Base-by-base conservation (phyloP, 495 filamentous ascomycete species). In the Arthonia radiata region DNA sequence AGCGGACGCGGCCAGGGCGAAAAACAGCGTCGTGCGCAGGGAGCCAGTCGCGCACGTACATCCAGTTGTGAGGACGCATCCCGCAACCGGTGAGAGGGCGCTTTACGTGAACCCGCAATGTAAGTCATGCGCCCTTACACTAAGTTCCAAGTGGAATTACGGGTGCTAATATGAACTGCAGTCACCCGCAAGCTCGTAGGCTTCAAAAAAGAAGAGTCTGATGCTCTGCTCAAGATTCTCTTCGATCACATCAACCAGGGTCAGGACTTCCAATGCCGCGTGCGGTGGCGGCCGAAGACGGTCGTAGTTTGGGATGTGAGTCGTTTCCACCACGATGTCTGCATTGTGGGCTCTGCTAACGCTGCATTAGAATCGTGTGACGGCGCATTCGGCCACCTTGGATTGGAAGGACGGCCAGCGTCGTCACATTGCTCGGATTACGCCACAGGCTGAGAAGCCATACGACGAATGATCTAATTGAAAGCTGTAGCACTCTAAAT, bases 101-200 rank as follows among this genome's bases (percentile, higher is more conserved):
- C 53, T 86, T 4, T 86, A 75, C 40, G 53, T 77, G 39, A 80
- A 80, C 41, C 71, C 71, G 3, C n/a, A n/a, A n/a, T n/a, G n/a
- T n/a, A n/a, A n/a, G n/a, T n/a, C n/a, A n/a, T n/a, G n/a, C n/a
- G n/a, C n/a, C n/a, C n/a, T n/a, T n/a, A n/a, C n/a, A n/a, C n/a
- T n/a, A n/a, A n/a, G n/a, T n/a, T n/a, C n/a, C n/a, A n/a, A n/a
- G n/a, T n/a, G n/a, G n/a, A n/a, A n/a, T n/a, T n/a, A n/a, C n/a
- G n/a, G n/a, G n/a, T n/a, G n/a, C n/a, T n/a, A n/a, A n/a, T n/a
- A n/a, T n/a, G n/a, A n/a, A n/a, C n/a, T n/a, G 49, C 57, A 4
- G 66, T 82, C 43, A 71, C 77, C 28, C 80, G 67, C 36, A 59
- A 63, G 26, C 75, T 82, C 31, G 52, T 74, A 13, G 76, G 77